These are phyloP conservation scores for Ustilago crameri DNA, from an alignment of 1,284 basidiomycete genomes.

Conservation along the genomic window DNA sequence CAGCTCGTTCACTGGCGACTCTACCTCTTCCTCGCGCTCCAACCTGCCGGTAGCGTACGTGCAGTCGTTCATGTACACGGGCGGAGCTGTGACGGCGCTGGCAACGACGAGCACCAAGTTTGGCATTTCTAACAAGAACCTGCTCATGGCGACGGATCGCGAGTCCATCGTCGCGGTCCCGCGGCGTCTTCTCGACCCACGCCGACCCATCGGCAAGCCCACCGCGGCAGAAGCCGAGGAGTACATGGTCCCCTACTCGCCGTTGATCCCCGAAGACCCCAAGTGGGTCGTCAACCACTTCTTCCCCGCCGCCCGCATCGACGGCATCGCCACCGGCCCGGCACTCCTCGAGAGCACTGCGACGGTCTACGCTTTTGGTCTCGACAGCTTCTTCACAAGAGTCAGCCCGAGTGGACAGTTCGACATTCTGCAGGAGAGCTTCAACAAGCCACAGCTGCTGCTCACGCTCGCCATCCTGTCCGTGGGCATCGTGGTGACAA, in stretches of 20 bases:
- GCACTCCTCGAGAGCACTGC: slow-evolving; percentile 91
- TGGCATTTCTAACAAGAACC: slow-evolving; percentile 86
- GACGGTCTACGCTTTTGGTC: slow-evolving; percentile 84
- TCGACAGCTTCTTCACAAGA: slow-evolving; percentile 86
- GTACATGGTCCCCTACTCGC: slow-evolving; percentile 84
- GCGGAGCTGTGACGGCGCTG: slow-evolving; percentile 74
- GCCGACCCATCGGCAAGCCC: slow-evolving; percentile 80
- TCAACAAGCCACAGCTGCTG: slow-evolving; percentile 92
- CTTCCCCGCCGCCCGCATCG: slow-evolving; percentile 73
- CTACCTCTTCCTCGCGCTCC: neutral
- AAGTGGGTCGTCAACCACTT: slow-evolving; percentile 81
- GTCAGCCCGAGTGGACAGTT: slow-evolving; percentile 89
- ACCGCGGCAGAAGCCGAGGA: slow-evolving; percentile 85
- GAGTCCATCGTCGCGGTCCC: slow-evolving; percentile 82
- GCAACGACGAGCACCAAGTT: slow-evolving; percentile 78
- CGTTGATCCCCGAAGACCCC: slow-evolving; percentile 79
- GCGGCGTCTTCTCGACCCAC: slow-evolving; percentile 81
- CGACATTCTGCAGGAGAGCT: slow-evolving; percentile 78
- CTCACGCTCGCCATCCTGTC: slow-evolving; percentile 81
- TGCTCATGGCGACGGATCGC: slow-evolving; percentile 85
- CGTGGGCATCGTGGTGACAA: slow-evolving; percentile 78
- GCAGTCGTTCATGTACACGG: slow-evolving; percentile 79
- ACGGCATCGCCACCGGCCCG: slow-evolving; percentile 75
- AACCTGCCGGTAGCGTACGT: slow-evolving; percentile 71
- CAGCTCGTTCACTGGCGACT: slow-evolving; percentile 45